phyloP scores from a whole-genome alignment of 768 basidiomycete genomes.

The Tylopilus plumbeoviolaceoides region DNA sequence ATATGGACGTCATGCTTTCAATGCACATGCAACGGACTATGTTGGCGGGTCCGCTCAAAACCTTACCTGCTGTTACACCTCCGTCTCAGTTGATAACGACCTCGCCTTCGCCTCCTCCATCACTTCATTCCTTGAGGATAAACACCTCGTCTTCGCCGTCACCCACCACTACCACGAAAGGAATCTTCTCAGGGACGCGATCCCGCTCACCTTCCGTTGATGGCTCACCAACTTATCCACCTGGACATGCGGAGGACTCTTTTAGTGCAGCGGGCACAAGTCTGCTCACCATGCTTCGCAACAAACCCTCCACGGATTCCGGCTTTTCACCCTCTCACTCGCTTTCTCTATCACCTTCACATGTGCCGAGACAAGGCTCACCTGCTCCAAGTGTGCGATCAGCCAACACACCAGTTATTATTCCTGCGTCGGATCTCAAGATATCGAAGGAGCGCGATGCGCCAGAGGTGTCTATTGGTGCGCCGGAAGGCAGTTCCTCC shows the following conservation, averaged over 20 bases:
- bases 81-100: slow-evolving; percentile 18
- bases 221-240: slow-evolving; percentile 41
- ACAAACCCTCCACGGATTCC: slow-evolving; percentile 33
- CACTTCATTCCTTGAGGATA: slow-evolving; percentile 24
- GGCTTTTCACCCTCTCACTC: slow-evolving; percentile 24
- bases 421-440: slow-evolving; percentile 33
- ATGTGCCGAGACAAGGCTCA: slow-evolving; percentile 14
- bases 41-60: slow-evolving; percentile 28
- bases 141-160: slow-evolving; percentile 16
- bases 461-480: slow-evolving; percentile 13
- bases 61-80: slow-evolving; percentile 6
- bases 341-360: slow-evolving; percentile 30
- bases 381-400: slow-evolving; percentile 28
- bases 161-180: slow-evolving; percentile 17
- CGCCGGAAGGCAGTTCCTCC: slow-evolving; percentile 9
- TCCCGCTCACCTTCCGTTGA: slow-evolving; percentile 35
- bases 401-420: slow-evolving; percentile 15
- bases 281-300: slow-evolving; percentile 49
- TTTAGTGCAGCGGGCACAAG: slow-evolving; percentile 54
- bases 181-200: slow-evolving; percentile 22
- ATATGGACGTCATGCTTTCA: slow-evolving; percentile 80
- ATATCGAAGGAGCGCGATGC: slow-evolving; percentile 37
- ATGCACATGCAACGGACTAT: slow-evolving; percentile 65
- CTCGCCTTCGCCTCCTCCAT: slow-evolving; percentile 28
- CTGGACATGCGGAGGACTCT: slow-evolving; percentile 45